Conservation (phyloP, 2,329 filamentous ascomycete genomes). For the Colletotrichum orchidophilum region DNA sequence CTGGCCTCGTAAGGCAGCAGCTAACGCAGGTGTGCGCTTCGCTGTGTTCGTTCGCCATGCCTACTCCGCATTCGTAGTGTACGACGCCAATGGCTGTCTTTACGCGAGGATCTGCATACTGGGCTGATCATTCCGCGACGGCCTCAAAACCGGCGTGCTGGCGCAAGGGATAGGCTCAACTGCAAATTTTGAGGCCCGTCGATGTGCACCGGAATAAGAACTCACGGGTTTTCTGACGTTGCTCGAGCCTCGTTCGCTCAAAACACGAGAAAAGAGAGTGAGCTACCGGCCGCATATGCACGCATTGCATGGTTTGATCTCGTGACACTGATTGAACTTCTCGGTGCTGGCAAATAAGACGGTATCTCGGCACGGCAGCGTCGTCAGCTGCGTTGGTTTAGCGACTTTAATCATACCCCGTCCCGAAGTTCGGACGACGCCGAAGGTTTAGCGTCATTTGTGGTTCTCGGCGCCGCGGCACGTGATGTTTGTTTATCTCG, state of each 20-base stretch:
- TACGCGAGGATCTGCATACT: conserved; percentile 31
- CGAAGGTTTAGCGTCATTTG: conserved; percentile 33
- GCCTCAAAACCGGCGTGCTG: conserved; percentile 13
- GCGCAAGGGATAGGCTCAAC: not conserved
- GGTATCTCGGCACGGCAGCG: conserved; percentile 29
- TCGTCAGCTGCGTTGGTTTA: conserved; percentile 30
- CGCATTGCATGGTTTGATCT: conserved; percentile 1
- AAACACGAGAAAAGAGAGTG: not conserved
- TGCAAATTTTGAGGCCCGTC: conserved; percentile 22
- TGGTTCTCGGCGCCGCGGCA: conserved; percentile 16
- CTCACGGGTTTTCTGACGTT: not conserved
- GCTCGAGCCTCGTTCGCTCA: conserved; percentile 4
- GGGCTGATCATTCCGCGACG: conserved; percentile 21
- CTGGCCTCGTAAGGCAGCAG: conserved; percentile 33
- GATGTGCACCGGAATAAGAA: conserved; percentile 1
- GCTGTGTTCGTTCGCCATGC: not conserved
- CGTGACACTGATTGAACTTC: conserved; percentile 8
- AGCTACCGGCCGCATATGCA: conserved; percentile 7
- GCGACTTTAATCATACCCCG: conserved; percentile 12
- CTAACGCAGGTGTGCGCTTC: conserved; percentile 1
- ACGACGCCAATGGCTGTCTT: conserved; percentile 2
- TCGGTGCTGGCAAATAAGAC: conserved; percentile 16
- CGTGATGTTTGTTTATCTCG: conserved; percentile 16
- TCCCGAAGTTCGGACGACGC: conserved; percentile 34
- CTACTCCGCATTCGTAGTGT: conserved; percentile 15